These are phyloP conservation scores for Blakeslea trispora DNA, from an alignment of 371 early-diverging fungal species.

Conservation along the genomic window DNA sequence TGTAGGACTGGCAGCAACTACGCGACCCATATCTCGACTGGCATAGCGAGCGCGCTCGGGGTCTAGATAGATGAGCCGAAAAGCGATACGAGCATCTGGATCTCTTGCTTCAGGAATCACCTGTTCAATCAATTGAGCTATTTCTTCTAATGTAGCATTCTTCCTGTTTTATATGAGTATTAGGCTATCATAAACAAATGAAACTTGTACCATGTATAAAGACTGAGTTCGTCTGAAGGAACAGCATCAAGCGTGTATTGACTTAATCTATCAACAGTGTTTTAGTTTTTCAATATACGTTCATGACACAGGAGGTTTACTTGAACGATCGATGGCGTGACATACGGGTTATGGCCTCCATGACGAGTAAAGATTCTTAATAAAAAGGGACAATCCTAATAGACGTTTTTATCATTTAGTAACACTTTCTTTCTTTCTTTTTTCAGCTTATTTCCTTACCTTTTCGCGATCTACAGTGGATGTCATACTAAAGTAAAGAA, in stretches of 20 bases:
- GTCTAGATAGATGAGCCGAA: slow-evolving; percentile 57
- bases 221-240: slow-evolving; percentile 55
- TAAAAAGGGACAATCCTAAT: slow-evolving; percentile 65
- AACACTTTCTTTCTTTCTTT: no score
- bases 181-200: no score
- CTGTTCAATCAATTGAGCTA: slow-evolving; percentile 60
- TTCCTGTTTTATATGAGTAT: slow-evolving; percentile 43
- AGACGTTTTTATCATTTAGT: neutral
- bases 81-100: slow-evolving; percentile 56
- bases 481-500: slow-evolving; percentile 17
- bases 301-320: no score
- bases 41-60: slow-evolving; percentile 42
- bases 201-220: slow-evolving; percentile 76
- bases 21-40: slow-evolving; percentile 55
- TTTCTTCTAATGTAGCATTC: slow-evolving; percentile 67
- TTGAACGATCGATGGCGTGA: neutral
- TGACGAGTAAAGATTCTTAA: slow-evolving; percentile 52
- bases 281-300: no score
- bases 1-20: slow-evolving; percentile 44
- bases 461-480: slow-evolving; percentile 50
- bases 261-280: slow-evolving; percentile 20
- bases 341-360: slow-evolving; percentile 53
- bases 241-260: slow-evolving; percentile 43
- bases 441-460: no score
- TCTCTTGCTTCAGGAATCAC: slow-evolving; percentile 54